phyloP scores from a whole-genome alignment of 371 early-diverging fungal genomes.

The Paraphysoderma sedebokerense region DNA sequence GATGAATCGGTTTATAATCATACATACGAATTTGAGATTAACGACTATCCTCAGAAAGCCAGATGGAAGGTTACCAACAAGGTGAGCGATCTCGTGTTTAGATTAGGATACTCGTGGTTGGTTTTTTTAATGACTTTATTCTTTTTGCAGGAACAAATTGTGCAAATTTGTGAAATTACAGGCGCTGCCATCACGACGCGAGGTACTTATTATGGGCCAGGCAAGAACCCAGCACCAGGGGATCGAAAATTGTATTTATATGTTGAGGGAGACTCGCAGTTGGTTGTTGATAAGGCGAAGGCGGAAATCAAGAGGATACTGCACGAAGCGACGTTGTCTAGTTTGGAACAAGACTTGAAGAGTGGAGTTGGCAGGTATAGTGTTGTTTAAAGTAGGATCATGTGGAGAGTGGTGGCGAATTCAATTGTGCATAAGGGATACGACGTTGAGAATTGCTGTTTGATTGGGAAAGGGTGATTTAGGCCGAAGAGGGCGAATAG shows the following conservation, averaged over 20 bases:
- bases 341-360: slow-evolving; percentile 13
- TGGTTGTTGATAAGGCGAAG: slow-evolving; percentile 78
- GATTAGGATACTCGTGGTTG: not conserved
- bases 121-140: not conserved
- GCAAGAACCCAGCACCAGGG: slow-evolving; percentile 45
- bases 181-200: slow-evolving; percentile 90
- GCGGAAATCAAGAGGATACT: slow-evolving; percentile 79
- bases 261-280: slow-evolving; percentile 83
- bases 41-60: slow-evolving; percentile 94
- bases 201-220: slow-evolving; percentile 71
- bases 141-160: slow-evolving; percentile 53
- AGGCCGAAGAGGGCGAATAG: too few relatives aligned
- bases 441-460: too few relatives aligned
- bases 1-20: not conserved
- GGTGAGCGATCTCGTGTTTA: slow-evolving; percentile 17
- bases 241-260: slow-evolving; percentile 87
- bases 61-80: slow-evolving; percentile 90
- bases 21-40: slow-evolving; percentile 80
- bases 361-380: not conserved
- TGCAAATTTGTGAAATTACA: slow-evolving; percentile 71
- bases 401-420: too few relatives aligned
- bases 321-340: slow-evolving; percentile 46
- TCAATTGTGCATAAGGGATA: too few relatives aligned
- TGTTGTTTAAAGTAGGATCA: not conserved
- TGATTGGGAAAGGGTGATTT: too few relatives aligned